Conservation (phyloP, 83 land plant species). For the Thuja plicata region DNA sequence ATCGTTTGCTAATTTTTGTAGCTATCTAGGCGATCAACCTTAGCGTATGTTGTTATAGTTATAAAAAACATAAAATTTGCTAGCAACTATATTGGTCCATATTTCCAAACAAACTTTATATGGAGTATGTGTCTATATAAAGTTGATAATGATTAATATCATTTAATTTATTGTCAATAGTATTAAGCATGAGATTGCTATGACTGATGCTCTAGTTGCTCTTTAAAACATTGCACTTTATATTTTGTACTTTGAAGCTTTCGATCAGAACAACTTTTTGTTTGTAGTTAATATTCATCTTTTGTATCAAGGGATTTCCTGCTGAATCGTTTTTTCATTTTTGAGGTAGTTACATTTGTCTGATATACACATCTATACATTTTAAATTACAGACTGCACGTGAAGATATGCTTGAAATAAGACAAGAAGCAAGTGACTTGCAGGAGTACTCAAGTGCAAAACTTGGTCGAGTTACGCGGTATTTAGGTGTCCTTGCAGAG, state of each 20-base stretch:
- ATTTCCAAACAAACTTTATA: neutral
- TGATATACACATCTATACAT: neutral
- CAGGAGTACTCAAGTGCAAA: slow-evolving; percentile 97
- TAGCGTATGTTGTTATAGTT: neutral
- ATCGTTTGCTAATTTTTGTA: neutral
- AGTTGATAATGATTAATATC: neutral
- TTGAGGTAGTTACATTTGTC: neutral
- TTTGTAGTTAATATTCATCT: neutral
- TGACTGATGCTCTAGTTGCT: neutral
- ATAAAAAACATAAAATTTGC: neutral
- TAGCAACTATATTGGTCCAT: neutral
- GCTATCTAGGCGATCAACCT: neutral
- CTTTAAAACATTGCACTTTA: neutral
- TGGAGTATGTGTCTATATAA: neutral
- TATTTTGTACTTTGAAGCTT: neutral
- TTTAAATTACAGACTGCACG: slow-evolving; percentile 49
- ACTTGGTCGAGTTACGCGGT: slow-evolving; percentile 87
- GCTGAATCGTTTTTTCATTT: neutral
- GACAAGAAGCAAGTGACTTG: slow-evolving; percentile 92
- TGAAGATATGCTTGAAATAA: slow-evolving; percentile 80
- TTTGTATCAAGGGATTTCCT: neutral
- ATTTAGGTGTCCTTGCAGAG: slow-evolving; percentile 93
- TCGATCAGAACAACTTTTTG: neutral
- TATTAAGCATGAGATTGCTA: neutral
- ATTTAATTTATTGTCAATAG: neutral